These are phyloP conservation scores for Coleophoma crateriformis DNA, from an alignment of 2,329 filamentous ascomycete species.

Conservation along the genomic window DNA sequence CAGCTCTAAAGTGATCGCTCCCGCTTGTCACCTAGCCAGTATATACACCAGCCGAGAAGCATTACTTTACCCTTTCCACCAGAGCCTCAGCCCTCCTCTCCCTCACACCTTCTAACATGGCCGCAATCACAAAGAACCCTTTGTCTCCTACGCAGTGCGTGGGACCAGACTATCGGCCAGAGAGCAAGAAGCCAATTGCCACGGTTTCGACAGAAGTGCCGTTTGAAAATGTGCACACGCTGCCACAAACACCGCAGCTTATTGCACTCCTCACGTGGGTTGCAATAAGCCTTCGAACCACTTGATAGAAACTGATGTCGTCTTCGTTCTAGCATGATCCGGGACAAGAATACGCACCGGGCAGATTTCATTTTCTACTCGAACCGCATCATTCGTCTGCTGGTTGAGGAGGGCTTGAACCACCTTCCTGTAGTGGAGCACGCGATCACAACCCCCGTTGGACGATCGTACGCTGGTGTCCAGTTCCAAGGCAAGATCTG, in stretches of 20 bases:
- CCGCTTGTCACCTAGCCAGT: no score
- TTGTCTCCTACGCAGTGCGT: constrained; percentile 58
- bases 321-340: constrained; percentile 69
- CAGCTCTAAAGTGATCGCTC: no score
- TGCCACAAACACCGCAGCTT: constrained; percentile 91
- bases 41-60: no score
- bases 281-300: neutral
- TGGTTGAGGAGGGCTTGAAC: constrained; percentile 96
- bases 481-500: constrained; percentile 98
- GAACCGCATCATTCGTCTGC: constrained; percentile 91
- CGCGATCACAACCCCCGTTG: constrained; percentile 85
- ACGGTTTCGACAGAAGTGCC: constrained; percentile 81
- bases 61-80: no score
- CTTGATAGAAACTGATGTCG: no score
- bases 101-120: constrained; percentile 11
- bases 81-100: neutral
- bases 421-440: constrained; percentile 89
- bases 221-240: constrained; percentile 82
- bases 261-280: constrained; percentile 96
- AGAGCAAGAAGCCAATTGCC: constrained; percentile 75
- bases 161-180: constrained; percentile 72
- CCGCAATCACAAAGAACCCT: constrained; percentile 16
- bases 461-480: constrained; percentile 81
- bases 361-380: constrained; percentile 99
- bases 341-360: constrained; percentile 81